Conservation (phyloP, 352 stramenopile genomes). For the Phytophthora kernoviae region DNA sequence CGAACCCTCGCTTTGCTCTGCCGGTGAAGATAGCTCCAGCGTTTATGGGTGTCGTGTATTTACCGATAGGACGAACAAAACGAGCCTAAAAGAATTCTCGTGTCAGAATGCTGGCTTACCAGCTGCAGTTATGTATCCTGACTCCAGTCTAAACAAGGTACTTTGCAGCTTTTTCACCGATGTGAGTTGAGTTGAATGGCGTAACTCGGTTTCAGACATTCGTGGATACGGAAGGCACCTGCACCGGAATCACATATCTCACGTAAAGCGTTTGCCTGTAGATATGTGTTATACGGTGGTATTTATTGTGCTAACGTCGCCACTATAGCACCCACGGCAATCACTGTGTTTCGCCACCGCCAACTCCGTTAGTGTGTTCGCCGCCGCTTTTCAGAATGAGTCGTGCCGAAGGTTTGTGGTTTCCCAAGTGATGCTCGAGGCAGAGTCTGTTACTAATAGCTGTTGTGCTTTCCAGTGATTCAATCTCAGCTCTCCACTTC, state of each 20-base stretch:
- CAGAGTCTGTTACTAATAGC: not conserved
- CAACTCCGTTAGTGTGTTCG: conserved; percentile 16
- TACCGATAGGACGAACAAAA: conserved; percentile 1
- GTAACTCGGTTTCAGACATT: conserved; percentile 18
- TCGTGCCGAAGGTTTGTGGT: conserved; percentile 29
- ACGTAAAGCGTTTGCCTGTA: conserved; percentile 15
- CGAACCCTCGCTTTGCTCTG: conserved; percentile 7
- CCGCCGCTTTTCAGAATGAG: conserved; percentile 39
- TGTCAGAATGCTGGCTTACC: conserved; percentile 8
- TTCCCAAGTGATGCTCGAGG: not conserved
- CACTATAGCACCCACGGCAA: conserved; percentile 7
- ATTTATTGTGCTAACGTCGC: not conserved
- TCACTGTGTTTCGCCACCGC: conserved; percentile 1
- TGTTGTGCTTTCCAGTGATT: conserved; percentile 21
- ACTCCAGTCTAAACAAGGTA: conserved; percentile 20
- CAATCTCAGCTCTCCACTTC: conserved; percentile 27
- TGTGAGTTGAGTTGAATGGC: no score
- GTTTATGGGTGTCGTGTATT: not conserved
- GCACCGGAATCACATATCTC: not conserved
- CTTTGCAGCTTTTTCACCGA: no score
- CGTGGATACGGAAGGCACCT: not conserved
- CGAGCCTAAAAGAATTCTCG: conserved; percentile 7
- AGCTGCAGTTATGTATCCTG: conserved; percentile 1
- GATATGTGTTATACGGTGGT: not conserved
- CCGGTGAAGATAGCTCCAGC: conserved; percentile 1